Evolutionary conservation across 345 rosid genomes (phyloP).

Genomic region (Erucastrum elatum): DNA sequence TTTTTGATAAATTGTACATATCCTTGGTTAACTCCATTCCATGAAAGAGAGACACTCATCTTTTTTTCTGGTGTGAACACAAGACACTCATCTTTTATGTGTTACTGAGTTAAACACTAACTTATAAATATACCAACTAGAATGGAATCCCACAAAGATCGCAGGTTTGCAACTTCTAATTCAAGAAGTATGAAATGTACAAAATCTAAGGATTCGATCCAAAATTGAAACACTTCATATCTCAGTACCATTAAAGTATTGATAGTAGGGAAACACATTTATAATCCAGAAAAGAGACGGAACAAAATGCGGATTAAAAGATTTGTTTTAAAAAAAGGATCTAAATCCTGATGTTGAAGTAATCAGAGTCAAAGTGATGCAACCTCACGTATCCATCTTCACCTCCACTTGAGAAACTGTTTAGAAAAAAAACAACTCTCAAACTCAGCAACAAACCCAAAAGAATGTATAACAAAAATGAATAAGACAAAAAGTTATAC

Average conservation of each 20-base stretch:
- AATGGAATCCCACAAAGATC: too few relatives aligned
- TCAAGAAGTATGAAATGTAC: not conserved
- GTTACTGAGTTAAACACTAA: not conserved
- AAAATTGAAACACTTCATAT: not conserved
- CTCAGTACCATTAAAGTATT: not conserved
- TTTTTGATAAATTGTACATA: not conserved
- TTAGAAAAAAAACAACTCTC: not conserved
- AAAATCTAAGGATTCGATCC: not conserved
- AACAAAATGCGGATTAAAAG: not conserved
- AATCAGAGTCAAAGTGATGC: constrained; percentile 88
- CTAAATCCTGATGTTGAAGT: constrained; percentile 74
- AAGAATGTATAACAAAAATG: not conserved
- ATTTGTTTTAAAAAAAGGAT: not conserved
- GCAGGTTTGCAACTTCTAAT: not conserved
- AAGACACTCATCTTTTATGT: too few relatives aligned
- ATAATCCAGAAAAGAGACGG: not conserved
- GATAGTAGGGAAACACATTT: not conserved
- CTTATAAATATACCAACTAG: not conserved
- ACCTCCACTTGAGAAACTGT: constrained; percentile 92
- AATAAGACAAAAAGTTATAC: constrained; percentile 40
- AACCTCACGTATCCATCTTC: constrained; percentile 94
- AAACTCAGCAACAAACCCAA: not conserved
- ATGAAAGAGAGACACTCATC: not conserved
- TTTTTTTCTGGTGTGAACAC: too few relatives aligned
- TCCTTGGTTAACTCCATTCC: not conserved